Percentiles rank a stretch among this genome's conserved stretches.
phyloP scores from a whole-genome alignment of 2,329 filamentous ascomycete species.

The Penicillium brasilianum region DNA sequence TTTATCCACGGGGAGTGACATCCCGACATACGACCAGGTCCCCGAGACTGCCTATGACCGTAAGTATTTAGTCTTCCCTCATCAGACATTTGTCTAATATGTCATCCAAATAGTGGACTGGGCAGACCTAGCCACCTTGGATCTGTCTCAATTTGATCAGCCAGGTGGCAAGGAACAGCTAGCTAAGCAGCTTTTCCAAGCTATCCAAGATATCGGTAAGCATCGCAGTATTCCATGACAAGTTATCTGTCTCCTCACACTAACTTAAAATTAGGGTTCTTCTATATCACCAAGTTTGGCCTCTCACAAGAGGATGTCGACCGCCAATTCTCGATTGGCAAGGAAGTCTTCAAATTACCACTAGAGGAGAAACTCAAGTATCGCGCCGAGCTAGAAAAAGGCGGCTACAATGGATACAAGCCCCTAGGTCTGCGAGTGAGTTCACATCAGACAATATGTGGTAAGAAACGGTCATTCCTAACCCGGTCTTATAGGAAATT shows the following conservation, averaged over 20 bases:
- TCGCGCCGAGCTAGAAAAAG: constrained; percentile 54
- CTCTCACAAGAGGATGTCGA: constrained; percentile 63
- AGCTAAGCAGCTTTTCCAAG: constrained; percentile 58
- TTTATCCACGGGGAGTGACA: constrained; percentile 5
- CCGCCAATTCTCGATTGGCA: constrained; percentile 63
- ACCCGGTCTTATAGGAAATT: constrained; percentile 31
- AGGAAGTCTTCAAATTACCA: constrained; percentile 60
- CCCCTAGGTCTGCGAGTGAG: constrained; percentile 42
- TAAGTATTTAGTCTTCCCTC: neutral
- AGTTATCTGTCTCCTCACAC: constrained; percentile 5
- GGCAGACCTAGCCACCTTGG: constrained; percentile 62
- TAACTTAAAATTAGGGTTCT: constrained; percentile 53
- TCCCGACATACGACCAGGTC: constrained; percentile 17
- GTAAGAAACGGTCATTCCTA: neutral
- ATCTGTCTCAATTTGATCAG: constrained; percentile 58
- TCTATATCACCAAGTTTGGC: constrained; percentile 66
- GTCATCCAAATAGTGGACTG: constrained; percentile 40
- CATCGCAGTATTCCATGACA: neutral
- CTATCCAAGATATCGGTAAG: constrained; percentile 49
- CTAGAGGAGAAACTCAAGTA: constrained; percentile 63
- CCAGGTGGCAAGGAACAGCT: constrained; percentile 59
- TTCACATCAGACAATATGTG: neutral
- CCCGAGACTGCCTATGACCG: constrained; percentile 18
- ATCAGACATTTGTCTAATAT: neutral
- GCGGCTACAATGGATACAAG: constrained; percentile 61